Percentiles rank a stretch among this genome's conserved stretches.
These are phyloP conservation scores for Kwoniella heveanensis DNA, from an alignment of 768 basidiomycete genomes.

Conservation along the genomic window DNA sequence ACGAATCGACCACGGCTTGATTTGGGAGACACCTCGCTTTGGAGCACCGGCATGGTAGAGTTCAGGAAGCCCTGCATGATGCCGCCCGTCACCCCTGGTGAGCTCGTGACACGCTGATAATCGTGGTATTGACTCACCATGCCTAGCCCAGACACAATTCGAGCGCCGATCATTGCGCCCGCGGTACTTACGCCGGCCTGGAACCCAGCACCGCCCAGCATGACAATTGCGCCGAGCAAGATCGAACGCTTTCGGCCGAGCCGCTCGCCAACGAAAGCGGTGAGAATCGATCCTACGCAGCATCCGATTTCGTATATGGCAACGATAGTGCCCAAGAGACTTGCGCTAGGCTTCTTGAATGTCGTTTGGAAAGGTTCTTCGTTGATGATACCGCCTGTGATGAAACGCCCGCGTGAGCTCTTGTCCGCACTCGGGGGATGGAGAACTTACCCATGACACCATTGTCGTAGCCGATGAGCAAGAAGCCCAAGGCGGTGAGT, in stretches of 20 bases:
- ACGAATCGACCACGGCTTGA: slow-evolving; percentile 39
- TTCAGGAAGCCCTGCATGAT: slow-evolving; percentile 39
- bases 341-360: slow-evolving; percentile 16
- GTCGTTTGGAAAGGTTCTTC: slow-evolving; percentile 26
- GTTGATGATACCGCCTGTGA: slow-evolving; percentile 41
- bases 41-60: slow-evolving; percentile 42
- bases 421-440: neutral
- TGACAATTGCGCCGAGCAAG: slow-evolving; percentile 35
- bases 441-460: slow-evolving; percentile 20
- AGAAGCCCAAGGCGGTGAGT: slow-evolving; percentile 37
- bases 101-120: neutral
- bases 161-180: slow-evolving; percentile 38
- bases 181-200: slow-evolving; percentile 37
- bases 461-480: slow-evolving; percentile 44
- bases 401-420: neutral
- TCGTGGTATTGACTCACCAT: slow-evolving; percentile 56
- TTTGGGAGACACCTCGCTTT: slow-evolving; percentile 39
- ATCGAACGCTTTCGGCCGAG: slow-evolving; percentile 29
- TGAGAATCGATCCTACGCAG: slow-evolving; percentile 24
- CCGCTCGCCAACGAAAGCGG: slow-evolving; percentile 25
- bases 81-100: neutral
- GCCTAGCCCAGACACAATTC: slow-evolving; percentile 38
- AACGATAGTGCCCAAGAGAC: slow-evolving; percentile 32
- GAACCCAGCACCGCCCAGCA: slow-evolving; percentile 41
- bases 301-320: slow-evolving; percentile 39